Evolutionary conservation across 2,329 filamentous ascomycete species (phyloP), one percentile per base, ranked within the genome.

Genomic region (Rhinocladiella similis): DNA sequence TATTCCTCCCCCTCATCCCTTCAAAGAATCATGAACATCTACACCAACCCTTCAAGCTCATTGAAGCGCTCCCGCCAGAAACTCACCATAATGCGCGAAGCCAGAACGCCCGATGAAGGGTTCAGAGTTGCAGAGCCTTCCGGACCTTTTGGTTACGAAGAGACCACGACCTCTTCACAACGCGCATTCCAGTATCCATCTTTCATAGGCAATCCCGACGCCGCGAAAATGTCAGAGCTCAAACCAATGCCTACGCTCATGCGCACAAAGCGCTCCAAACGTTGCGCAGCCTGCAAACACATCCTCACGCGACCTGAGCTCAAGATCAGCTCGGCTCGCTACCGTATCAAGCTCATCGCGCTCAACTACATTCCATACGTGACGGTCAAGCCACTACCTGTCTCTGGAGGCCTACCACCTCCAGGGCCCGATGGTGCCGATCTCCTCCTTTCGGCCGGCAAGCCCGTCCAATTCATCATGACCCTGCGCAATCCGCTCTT

Each of bases 401-500:
- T 67, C 2, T 66, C 71, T 2, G 61, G 70, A 20, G 61, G 64
- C 19, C 51, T 69, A 29, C 55, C 63, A 38, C 47, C 60, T 22
- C 65, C 29, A 50, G 67, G 35, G 57, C 71, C 42, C 36, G 65
- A 63, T 36, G 54, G 53, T 5, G 66, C 64, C 33, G 75, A 80
- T 60, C 75, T 82, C 56, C 71, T 73, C 10, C 73, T 84, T 3
- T 69, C 71, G 36, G 78, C 77, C 3, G 76, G 77, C 20, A 75
- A 75, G 56, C 76, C 84, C 1, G 77, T 85, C 19, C 92, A 97
- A 69, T 95, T 91, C 72, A 81, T 97, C 39, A 80, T 99, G 41
- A 96, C 92, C 0, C 85, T 99, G 66, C 90, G 88, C 68, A 99
- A 99, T 68, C 92, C 94, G 20, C 86, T 97, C 62, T 99, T 97